Percentiles rank a stretch among this genome's conserved stretches.
Evolutionary conservation across 2,329 filamentous ascomycete genomes (phyloP).

Genomic region (Ophiosphaerella herpotricha): DNA sequence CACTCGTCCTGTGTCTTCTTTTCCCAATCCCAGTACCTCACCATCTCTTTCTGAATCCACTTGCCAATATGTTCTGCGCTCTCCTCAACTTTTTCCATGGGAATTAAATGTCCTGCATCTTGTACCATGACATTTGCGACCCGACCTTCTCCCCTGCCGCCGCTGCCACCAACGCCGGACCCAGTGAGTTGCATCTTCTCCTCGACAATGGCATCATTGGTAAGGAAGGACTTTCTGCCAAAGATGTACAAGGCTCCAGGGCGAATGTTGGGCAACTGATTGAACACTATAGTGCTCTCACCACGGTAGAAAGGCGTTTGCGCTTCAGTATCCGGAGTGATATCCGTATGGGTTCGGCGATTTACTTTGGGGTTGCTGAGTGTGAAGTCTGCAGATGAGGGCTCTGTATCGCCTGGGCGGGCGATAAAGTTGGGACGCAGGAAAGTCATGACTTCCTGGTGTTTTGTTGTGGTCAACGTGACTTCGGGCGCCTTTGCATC

Average conservation of each 20-base stretch:
- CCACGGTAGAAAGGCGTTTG: conserved; percentile 68
- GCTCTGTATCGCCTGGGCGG: conserved; percentile 52
- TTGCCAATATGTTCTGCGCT: conserved; percentile 61
- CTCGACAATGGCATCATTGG: conserved; percentile 54
- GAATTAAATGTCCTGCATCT: conserved; percentile 75
- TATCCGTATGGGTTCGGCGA: conserved; percentile 50
- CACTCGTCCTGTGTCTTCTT: conserved; percentile 39
- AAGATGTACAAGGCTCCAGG: conserved; percentile 73
- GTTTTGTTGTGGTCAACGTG: conserved; percentile 79
- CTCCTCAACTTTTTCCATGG: conserved; percentile 74
- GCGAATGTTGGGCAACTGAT: conserved; percentile 63
- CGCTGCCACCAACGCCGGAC: conserved; percentile 67
- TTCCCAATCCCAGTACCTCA: conserved; percentile 43
- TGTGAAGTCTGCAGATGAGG: conserved; percentile 34
- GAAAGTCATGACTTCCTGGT: conserved; percentile 85
- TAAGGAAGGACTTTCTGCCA: conserved; percentile 57
- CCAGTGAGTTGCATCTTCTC: conserved; percentile 69
- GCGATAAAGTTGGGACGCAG: conserved; percentile 64
- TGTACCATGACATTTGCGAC: conserved; percentile 70
- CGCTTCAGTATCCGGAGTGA: conserved; percentile 37
- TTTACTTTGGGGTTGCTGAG: conserved; percentile 39
- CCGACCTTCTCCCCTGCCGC: conserved; percentile 65
- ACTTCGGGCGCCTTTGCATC: conserved; percentile 54
- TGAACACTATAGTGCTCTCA: conserved; percentile 63
- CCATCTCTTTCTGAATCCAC: conserved; percentile 48